Evolutionary conservation across 805 yeast genomes (phyloP).

Genomic region (Suhomyces pyralidae): DNA sequence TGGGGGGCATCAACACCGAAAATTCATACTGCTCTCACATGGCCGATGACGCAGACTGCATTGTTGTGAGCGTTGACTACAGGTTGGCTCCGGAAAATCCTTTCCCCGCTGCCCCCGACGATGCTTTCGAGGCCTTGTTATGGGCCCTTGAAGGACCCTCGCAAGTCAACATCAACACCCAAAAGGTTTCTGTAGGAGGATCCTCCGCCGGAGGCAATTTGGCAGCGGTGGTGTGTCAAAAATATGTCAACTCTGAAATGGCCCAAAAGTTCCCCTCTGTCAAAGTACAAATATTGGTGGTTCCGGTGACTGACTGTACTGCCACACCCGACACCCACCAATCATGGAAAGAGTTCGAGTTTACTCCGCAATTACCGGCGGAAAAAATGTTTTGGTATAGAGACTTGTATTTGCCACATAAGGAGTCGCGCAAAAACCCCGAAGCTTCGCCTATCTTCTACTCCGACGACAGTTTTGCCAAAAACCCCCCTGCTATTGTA

Average conservation of each 20-base stretch:
- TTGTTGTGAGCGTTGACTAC: slow-evolving; percentile 49
- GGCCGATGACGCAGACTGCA: slow-evolving; percentile 32
- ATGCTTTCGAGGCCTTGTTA: slow-evolving; percentile 35
- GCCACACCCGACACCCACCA: slow-evolving; percentile 32
- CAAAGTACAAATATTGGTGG: slow-evolving; percentile 39
- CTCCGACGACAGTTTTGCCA: slow-evolving; percentile 35
- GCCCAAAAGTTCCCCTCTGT: slow-evolving; percentile 28
- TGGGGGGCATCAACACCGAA: slow-evolving; percentile 39
- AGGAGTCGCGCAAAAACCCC: slow-evolving; percentile 22
- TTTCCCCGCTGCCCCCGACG: slow-evolving; percentile 48
- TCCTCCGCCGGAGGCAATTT: slow-evolving; percentile 47
- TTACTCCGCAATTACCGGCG: slow-evolving; percentile 44
- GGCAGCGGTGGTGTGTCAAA: slow-evolving; percentile 36
- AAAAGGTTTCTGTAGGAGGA: slow-evolving; percentile 41
- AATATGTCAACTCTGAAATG: slow-evolving; percentile 25
- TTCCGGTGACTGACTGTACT: slow-evolving; percentile 44
- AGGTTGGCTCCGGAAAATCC: slow-evolving; percentile 49
- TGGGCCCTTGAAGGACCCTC: slow-evolving; percentile 21
- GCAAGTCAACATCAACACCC: slow-evolving; percentile 23
- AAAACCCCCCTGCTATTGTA: slow-evolving; percentile 40
- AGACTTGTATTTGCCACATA: slow-evolving; percentile 37
- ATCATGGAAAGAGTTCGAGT: slow-evolving; percentile 39
- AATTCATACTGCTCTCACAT: slow-evolving; percentile 42
- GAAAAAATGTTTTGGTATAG: slow-evolving; percentile 47
- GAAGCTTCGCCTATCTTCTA: slow-evolving; percentile 43